These are phyloP conservation scores for Parachaetomium inaequale DNA, from an alignment of 495 filamentous ascomycete species.

Conservation along the genomic window DNA sequence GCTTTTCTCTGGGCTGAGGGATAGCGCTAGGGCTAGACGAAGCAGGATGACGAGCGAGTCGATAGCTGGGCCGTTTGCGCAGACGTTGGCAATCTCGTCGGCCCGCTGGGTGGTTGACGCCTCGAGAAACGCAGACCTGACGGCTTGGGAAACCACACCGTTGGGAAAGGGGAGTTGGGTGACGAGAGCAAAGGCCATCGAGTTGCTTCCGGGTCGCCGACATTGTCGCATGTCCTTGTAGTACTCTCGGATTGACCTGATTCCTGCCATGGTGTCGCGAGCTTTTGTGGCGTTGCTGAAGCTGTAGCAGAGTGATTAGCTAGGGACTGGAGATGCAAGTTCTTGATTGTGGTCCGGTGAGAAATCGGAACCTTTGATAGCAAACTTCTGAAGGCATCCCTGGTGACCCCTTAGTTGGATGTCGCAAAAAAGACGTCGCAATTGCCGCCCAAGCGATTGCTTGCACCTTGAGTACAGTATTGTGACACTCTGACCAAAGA, in stretches of 20 bases:
- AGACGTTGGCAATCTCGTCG: neutral
- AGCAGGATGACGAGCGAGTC: neutral
- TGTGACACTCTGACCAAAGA: too few relatives aligned
- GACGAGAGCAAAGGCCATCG: neutral
- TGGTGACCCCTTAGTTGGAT: too few relatives aligned
- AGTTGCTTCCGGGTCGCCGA: neutral
- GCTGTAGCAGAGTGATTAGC: too few relatives aligned
- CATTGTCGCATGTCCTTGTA: neutral
- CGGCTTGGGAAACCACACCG: neutral
- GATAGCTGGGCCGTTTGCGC: neutral
- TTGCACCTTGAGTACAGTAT: too few relatives aligned
- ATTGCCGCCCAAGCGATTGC: too few relatives aligned
- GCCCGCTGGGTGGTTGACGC: neutral
- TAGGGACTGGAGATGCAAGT: too few relatives aligned
- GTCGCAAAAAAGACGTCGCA: too few relatives aligned
- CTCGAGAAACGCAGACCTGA: neutral
- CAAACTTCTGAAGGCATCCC: too few relatives aligned
- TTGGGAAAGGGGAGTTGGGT: neutral
- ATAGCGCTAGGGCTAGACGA: neutral
- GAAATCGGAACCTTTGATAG: too few relatives aligned
- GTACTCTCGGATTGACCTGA: neutral
- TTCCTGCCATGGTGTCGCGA: neutral
- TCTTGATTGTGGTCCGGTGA: too few relatives aligned
- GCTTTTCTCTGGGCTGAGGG: neutral
- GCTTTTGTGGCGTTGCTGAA: too few relatives aligned